These are phyloP conservation scores for Macrocybe gigantea DNA, from an alignment of 768 basidiomycete genomes.

Conservation along the genomic window DNA sequence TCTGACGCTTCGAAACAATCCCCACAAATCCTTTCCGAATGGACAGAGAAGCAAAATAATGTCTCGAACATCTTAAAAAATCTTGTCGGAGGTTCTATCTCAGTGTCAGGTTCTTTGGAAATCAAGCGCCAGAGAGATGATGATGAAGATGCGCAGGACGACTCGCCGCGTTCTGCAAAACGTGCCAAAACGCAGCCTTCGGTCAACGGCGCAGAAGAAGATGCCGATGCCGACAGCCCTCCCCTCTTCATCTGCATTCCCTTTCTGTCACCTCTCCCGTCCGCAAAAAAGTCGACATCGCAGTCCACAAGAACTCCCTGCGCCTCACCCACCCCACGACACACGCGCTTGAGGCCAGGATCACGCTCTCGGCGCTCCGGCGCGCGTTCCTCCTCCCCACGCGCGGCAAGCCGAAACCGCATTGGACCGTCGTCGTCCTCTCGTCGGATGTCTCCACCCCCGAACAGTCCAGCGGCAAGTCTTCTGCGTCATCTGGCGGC, in stretches of 20 bases:
- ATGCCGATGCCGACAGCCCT: constrained; percentile 28
- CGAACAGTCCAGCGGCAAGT: constrained; percentile 32
- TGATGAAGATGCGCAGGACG: constrained; percentile 10
- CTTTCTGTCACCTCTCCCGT: constrained; percentile 69
- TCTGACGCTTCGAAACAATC: constrained; percentile 22
- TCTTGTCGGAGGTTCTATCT: constrained; percentile 13
- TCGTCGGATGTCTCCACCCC: constrained; percentile 39
- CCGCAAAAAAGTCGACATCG: constrained; percentile 71
- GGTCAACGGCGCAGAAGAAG: constrained; percentile 25
- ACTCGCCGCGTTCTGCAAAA: no score
- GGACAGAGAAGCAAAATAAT: constrained; percentile 31
- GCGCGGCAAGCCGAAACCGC: constrained; percentile 53
- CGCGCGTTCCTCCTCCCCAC: constrained; percentile 73
- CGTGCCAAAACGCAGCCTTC: no score
- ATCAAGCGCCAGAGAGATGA: constrained; percentile 28
- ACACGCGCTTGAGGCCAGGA: constrained; percentile 39
- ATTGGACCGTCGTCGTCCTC: constrained; percentile 66
- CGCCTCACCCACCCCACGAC: constrained; percentile 47
- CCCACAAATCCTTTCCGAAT: constrained; percentile 22
- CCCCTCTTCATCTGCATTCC: constrained; percentile 55
- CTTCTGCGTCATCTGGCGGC: constrained; percentile 24
- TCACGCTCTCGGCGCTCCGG: constrained; percentile 43
- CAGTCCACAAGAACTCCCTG: constrained; percentile 44
- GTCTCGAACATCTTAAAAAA: constrained; percentile 21
- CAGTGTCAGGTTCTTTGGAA: constrained; percentile 22